phyloP scores from a whole-genome alignment of 1,139 yeast species.

The Pichia sp. region DNA sequence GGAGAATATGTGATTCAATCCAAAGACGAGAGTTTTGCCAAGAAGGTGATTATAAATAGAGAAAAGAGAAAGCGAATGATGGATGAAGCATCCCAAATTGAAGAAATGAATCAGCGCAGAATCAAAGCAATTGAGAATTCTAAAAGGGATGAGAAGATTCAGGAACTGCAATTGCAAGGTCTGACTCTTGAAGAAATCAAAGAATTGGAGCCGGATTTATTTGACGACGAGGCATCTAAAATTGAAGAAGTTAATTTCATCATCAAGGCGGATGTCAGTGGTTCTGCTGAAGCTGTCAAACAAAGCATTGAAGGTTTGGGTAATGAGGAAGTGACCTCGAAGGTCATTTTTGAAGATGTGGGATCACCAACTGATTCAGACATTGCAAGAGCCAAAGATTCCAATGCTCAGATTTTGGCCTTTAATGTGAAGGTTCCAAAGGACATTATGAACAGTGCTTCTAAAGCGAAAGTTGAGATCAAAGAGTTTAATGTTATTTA shows the following conservation, averaged over 20 bases:
- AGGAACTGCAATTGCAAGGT: conserved; percentile 51
- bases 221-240: conserved; percentile 23
- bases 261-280: conserved; percentile 83
- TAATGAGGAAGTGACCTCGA: conserved; percentile 70
- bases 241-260: conserved; percentile 49
- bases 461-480: conserved; percentile 48
- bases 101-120: conserved; percentile 55
- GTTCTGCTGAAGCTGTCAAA: conserved; percentile 50
- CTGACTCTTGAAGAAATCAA: conserved; percentile 36
- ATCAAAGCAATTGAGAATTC: conserved; percentile 39
- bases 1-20: conserved; percentile 85
- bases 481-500: conserved; percentile 74
- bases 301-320: conserved; percentile 80
- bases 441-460: conserved; percentile 55
- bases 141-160: conserved; percentile 41
- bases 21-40: conserved; percentile 63
- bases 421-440: conserved; percentile 71
- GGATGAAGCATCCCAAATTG: conserved; percentile 59
- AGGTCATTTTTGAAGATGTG: conserved; percentile 65
- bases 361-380: conserved; percentile 85
- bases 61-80: conserved; percentile 46
- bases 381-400: conserved; percentile 68
- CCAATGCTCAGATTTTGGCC: conserved; percentile 66
- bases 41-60: conserved; percentile 64
- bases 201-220: conserved; percentile 25